Evolutionary conservation across 164 flowering plant species (phyloP).

Genomic region (Nymphaea colorata): DNA sequence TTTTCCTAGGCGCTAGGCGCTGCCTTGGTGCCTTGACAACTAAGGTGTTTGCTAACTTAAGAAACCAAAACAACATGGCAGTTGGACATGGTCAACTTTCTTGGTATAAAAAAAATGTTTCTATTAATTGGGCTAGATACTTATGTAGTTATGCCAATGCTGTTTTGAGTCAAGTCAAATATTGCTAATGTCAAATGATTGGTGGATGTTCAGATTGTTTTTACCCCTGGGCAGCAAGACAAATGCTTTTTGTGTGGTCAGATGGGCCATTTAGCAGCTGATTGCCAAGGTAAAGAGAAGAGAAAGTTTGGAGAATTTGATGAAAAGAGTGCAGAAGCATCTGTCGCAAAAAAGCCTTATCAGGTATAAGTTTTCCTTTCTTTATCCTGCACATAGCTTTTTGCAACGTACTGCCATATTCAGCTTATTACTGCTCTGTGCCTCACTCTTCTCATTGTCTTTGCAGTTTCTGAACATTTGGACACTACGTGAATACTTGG

Average conservation of each 20-base stretch:
- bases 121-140: too few species aligned
- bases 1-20: too few species aligned
- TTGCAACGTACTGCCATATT: background rate
- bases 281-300: constrained; percentile 92
- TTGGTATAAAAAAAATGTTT: too few species aligned
- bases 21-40: too few species aligned
- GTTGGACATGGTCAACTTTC: too few species aligned
- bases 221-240: constrained; percentile 89
- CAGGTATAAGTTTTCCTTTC: constrained; percentile 37
- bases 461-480: constrained; percentile 89
- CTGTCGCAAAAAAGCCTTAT: constrained; percentile 67
- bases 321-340: constrained; percentile 61
- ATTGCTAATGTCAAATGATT: too few species aligned
- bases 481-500: constrained; percentile 92
- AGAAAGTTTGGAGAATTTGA: constrained; percentile 90
- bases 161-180: too few species aligned
- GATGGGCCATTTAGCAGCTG: constrained; percentile 92
- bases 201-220: constrained; percentile 50
- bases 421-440: background rate
- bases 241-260: constrained; percentile 97
- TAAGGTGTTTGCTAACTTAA: too few species aligned
- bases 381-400: background rate
- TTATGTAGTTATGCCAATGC: too few species aligned
- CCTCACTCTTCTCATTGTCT: background rate
- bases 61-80: too few species aligned